Conservation (phyloP, 768 basidiomycete species). For the Mycena olivaceomarginata region DNA sequence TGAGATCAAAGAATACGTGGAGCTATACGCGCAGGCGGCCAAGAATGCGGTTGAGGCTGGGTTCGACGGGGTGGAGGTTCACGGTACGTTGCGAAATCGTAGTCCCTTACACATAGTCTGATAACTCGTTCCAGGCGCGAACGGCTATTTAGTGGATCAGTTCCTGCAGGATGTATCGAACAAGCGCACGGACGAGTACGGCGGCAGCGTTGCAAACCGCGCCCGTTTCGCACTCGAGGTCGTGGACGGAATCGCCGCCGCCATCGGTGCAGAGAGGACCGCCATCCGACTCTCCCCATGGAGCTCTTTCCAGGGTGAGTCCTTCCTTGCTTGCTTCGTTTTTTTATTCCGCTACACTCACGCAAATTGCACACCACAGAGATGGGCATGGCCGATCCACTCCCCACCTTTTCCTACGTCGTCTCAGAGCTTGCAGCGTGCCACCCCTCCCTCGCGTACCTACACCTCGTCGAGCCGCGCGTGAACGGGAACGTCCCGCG, state of each 20-base stretch:
- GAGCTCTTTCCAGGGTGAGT: slow-evolving; percentile 53
- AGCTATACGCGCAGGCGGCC: slow-evolving; percentile 11
- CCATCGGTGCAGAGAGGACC: slow-evolving; percentile 63
- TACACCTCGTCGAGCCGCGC: slow-evolving; percentile 59
- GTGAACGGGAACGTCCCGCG: background rate
- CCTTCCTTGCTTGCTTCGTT: background rate
- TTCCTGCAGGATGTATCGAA: slow-evolving; percentile 58
- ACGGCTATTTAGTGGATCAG: slow-evolving; percentile 63
- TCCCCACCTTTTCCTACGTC: slow-evolving; percentile 55
- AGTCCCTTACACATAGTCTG: too few species aligned
- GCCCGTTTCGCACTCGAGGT: slow-evolving; percentile 66
- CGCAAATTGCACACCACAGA: slow-evolving; percentile 44
- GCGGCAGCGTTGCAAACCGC: slow-evolving; percentile 70
- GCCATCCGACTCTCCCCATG: slow-evolving; percentile 64
- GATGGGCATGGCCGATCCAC: slow-evolving; percentile 53
- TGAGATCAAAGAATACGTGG: slow-evolving; percentile 53
- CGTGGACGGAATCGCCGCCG: slow-evolving; percentile 60
- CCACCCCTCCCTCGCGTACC: slow-evolving; percentile 60
- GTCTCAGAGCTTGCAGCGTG: slow-evolving; percentile 46
- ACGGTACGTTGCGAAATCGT: slow-evolving; percentile 5
- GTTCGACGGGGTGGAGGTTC: slow-evolving; percentile 39
- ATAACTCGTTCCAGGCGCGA: slow-evolving; percentile 31
- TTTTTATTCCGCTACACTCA: slow-evolving; percentile 29
- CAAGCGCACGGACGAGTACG: slow-evolving; percentile 64
- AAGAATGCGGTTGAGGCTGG: slow-evolving; percentile 36